Evolutionary conservation across 495 filamentous ascomycete genomes (phyloP).

Genomic region (Penicillium alfredii): DNA sequence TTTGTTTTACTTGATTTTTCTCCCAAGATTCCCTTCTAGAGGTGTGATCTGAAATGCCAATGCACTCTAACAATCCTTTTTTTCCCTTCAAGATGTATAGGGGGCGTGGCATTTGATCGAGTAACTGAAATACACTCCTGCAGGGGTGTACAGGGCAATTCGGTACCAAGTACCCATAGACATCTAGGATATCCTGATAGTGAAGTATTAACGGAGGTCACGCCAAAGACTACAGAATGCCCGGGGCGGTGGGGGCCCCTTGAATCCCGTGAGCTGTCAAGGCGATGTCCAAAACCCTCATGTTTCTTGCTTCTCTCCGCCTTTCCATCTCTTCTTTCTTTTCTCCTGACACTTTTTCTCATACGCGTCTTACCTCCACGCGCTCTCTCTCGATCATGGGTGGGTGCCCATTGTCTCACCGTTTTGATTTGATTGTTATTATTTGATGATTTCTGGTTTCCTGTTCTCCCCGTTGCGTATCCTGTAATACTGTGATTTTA

Average conservation of each 20-base stretch:
- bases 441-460: too few species aligned
- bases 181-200: too few species aligned
- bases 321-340: constrained; percentile 2
- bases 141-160: constrained; percentile 3
- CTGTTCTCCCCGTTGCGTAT: too few species aligned
- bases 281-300: too few species aligned
- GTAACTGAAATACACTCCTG: constrained; percentile 2
- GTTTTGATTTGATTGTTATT: constrained; percentile 11
- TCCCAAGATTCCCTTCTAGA: too few species aligned
- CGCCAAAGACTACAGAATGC: too few species aligned
- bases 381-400: constrained; percentile 21
- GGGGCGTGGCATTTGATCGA: constrained; percentile 9
- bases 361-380: constrained; percentile 11
- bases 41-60: too few species aligned
- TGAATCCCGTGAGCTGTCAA: constrained; percentile 4
- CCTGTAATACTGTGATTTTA: constrained; percentile 22
- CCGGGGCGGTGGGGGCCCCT: constrained; percentile 6
- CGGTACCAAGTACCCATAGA: too few species aligned
- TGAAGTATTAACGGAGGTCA: too few species aligned
- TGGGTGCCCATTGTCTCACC: constrained; percentile 17
- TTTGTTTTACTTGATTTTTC: too few species aligned
- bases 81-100: neutral
- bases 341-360: constrained; percentile 14
- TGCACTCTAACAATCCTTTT: too few species aligned
- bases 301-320: constrained; percentile 1